Evolutionary conservation across 2,329 filamentous ascomycete species (phyloP), one percentile per base, ranked within the genome.

Genomic region (Emergomyces pasteurianus): DNA sequence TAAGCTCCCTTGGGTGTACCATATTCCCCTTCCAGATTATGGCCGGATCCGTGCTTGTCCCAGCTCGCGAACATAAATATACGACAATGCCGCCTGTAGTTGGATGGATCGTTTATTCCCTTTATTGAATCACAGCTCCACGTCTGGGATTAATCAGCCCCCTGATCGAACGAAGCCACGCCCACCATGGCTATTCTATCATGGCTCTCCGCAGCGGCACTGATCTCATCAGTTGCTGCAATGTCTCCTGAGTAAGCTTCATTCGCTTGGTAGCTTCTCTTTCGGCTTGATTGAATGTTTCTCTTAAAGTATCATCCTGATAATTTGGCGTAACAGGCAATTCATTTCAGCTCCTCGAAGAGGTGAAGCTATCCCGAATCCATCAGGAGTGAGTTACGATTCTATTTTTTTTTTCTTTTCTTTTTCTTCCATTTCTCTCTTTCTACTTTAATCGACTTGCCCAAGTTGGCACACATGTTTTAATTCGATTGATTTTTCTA

Each of bases 271-370:
- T 21, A 23, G n/a, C 16, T 21, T 7, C 14, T 18, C 52, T 54
- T 31, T 3, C 10, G 16, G 16, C 5, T 21, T n/a, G 23, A 28
- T 36, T 14, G 34, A 50, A 21, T 53, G 28, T 8, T 59, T 28
- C 28, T 46, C n/a, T 36, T 42, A n/a, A 23, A n/a, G 8, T 28
- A 26, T 26, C 18, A 26, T 47, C 2, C 46, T 59, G 26, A 34
- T 21, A 34, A 52, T 50, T 47, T n/a, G 26, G 34, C 36, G 16
- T 5, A 16, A 59, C 58, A 75, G 74, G 61, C 65, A 71, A 53
- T 64, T 76, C 40, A 72, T 76, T 52, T 66, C 70, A 61, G 73
- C 74, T 61, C 74, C 74, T 14, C 67, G 73, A 61, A 67, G 74
- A 60, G 67, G 70, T 58, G 70, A 71, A 54, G 72, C 72, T 16